Conservation (phyloP, 441 rosid species). For the Populus hybrid region DNA sequence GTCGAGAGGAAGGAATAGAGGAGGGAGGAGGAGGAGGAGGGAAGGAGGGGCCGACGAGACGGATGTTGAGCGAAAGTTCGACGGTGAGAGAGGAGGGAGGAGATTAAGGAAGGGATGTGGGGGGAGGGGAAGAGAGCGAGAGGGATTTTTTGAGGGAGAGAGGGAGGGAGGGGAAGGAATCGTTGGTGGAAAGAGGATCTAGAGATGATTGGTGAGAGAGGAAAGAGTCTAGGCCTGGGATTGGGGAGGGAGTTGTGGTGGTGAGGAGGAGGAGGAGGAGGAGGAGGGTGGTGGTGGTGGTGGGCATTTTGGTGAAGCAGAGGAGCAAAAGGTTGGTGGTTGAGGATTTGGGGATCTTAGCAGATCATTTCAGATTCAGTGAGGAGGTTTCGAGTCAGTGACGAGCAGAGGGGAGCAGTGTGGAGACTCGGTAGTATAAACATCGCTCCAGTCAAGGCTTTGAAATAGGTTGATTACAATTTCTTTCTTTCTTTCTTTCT, state of each 20-base stretch:
- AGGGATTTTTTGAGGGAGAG: constrained; percentile 57
- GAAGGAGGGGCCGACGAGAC: constrained; percentile 69
- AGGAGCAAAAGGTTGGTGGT: not conserved
- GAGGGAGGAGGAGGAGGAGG: constrained; percentile 47
- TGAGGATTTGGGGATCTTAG: not conserved
- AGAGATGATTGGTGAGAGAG: constrained; percentile 54
- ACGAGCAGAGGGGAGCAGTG: too few species aligned
- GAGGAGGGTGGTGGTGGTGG: constrained; percentile 27
- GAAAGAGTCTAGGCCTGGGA: constrained; percentile 76
- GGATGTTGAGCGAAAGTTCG: constrained; percentile 64
- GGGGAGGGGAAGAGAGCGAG: constrained; percentile 26
- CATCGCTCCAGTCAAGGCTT: too few species aligned
- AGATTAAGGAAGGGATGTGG: constrained; percentile 34
- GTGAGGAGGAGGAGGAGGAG: constrained; percentile 24
- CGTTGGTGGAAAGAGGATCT: constrained; percentile 32
- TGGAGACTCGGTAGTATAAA: too few species aligned
- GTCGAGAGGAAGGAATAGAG: constrained; percentile 50
- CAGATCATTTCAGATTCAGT: not conserved
- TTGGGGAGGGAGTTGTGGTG: constrained; percentile 20
- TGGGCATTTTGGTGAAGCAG: constrained; percentile 19
- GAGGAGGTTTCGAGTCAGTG: not conserved
- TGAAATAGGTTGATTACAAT: too few species aligned
- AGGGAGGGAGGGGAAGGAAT: constrained; percentile 49
- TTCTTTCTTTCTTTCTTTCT: too few species aligned
- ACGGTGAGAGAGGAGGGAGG: constrained; percentile 56